Base-by-base conservation (phyloP, 2,329 filamentous ascomycete genomes). In the Xenoacremonium recifei region DNA sequence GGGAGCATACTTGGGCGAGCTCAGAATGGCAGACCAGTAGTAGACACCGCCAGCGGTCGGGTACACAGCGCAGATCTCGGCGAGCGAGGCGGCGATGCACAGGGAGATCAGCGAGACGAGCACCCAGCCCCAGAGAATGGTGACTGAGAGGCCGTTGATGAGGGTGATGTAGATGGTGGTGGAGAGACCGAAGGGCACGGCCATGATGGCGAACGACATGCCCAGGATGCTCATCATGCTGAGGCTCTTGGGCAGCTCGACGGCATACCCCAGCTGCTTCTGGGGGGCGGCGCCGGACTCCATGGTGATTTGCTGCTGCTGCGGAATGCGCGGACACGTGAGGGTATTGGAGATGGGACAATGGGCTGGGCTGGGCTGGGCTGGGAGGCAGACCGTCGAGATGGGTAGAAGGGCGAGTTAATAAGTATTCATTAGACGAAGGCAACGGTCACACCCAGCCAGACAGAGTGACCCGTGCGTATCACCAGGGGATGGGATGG, bases 81-180 rank as follows among this genome's bases (percentile, higher is more conserved):
- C 84, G 21, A 89, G 72, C 11, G 81, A 86, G 5, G 82, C 76
- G n/a, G 84, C 82, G 39, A 88, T 75, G 57, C 81, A 85, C 35
- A 88, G 60, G 51, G 87, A 88, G 66, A 85, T 87, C 41, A 87
- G 56, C 34, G 82, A 79, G 27, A 80, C 78, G 15, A 79, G 71
- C 20, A 64, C 44, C 64, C 84, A 69, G n/a, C 86, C 87, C 84
- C 85, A 91, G 44, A 91, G 75, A 29, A 90, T 80, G 44, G 82
- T 77, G 15, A 79, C 81, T 19, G 83, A 77, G 2, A 87, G 86
- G 36, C 87, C 87, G 37, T 79, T 84, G 18, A 84, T 80, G 37
- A 92, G 70, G 30, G 70, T 68, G 35, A 73, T 64, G 47, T 64
- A 65, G 25, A 75, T 62, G 4, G 70, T 73, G 5, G 71, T 72